These are phyloP conservation scores for Amylostereum areolatum DNA, from an alignment of 1,284 basidiomycete species.

Conservation along the genomic window DNA sequence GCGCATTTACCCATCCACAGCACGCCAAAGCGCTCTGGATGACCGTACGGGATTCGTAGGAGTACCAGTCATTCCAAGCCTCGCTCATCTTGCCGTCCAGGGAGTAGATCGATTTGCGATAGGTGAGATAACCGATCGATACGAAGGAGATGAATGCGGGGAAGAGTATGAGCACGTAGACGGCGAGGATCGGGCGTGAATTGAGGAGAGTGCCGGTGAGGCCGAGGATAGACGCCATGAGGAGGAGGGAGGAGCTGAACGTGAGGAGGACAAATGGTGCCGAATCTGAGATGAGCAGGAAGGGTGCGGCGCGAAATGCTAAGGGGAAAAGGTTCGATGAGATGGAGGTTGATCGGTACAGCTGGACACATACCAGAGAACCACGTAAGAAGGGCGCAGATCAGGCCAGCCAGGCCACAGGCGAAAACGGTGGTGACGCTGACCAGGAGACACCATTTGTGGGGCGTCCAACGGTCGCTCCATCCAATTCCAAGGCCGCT, in stretches of 20 bases:
- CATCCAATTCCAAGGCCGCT: slow-evolving; percentile 31
- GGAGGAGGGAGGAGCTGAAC: slow-evolving; percentile 46
- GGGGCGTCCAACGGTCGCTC: slow-evolving; percentile 41
- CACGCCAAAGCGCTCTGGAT: slow-evolving; percentile 68
- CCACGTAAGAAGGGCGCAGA: slow-evolving; percentile 49
- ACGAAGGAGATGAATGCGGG: slow-evolving; percentile 57
- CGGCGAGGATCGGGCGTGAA: slow-evolving; percentile 66
- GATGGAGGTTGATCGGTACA: neutral
- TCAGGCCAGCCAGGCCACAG: slow-evolving; percentile 41
- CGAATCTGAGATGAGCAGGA: slow-evolving; percentile 48
- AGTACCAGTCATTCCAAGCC: slow-evolving; percentile 66
- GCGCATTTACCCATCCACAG: slow-evolving; percentile 67
- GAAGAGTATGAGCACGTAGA: slow-evolving; percentile 71
- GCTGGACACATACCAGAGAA: slow-evolving; percentile 40
- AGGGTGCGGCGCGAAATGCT: slow-evolving; percentile 30
- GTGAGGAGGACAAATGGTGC: slow-evolving; percentile 62
- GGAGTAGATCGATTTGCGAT: slow-evolving; percentile 64
- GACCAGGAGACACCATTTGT: slow-evolving; percentile 52
- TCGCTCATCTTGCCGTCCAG: slow-evolving; percentile 70
- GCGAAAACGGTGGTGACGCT: slow-evolving; percentile 45
- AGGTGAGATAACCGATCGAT: slow-evolving; percentile 64
- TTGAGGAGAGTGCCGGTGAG: slow-evolving; percentile 66
- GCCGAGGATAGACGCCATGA: slow-evolving; percentile 62
- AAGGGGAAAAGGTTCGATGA: slow-evolving; percentile 2
- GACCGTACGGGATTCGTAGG: slow-evolving; percentile 47